Evolutionary conservation across 257 asterid species (phyloP), one percentile per base, ranked within the genome.

Genomic region (Parsonsia alboflavescens): DNA sequence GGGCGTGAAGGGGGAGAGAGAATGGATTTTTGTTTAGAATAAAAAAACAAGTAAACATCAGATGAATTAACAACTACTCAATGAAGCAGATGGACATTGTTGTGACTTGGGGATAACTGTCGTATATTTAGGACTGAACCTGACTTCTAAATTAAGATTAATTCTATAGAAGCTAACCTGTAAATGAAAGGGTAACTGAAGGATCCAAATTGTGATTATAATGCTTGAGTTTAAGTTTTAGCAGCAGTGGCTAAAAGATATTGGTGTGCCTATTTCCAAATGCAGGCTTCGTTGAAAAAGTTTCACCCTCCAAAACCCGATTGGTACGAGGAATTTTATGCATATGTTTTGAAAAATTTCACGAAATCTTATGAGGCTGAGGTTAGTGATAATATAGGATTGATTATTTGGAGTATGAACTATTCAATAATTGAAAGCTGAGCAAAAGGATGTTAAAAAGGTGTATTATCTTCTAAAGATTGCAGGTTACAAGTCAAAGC

Each of bases 241-340:
- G 53, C 48, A 24, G 63, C 45, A 15, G 44, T 61, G 54, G 2
- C 11, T 74, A 56, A 36, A 28, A 12, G 62, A 44, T 50, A 70
- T 22, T 44, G 48, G 39, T 21, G 39, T 21, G 33, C 63, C 41
- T 59, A 73, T 56, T 80, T 73, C 30, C 7, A 16, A 77, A 63
- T 81, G 70, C 82, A 93, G 98, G 83, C 80, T 73, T 76, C 78
- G 84, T 75, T 93, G 87, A 86, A 89, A 50, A 86, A 81, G 78
- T 50, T 88, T 79, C 98, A 84, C 75, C 98, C 97, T 79, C 87
- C 89, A 10, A 93, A 91, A 79, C 90, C 95, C 19, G 98, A 85
- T 80, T 93, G 98, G 97, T 91, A 91, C n/a, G 97, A 91, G 88
- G 97, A 91, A 88, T 74, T 91, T 2, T 91, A 84, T 76, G 97